A percentile compares a stretch with the other conserved stretches of the same genome.
phyloP scores from a whole-genome alignment of 2,329 filamentous ascomycete species.

The Fusarium oligoseptatum region DNA sequence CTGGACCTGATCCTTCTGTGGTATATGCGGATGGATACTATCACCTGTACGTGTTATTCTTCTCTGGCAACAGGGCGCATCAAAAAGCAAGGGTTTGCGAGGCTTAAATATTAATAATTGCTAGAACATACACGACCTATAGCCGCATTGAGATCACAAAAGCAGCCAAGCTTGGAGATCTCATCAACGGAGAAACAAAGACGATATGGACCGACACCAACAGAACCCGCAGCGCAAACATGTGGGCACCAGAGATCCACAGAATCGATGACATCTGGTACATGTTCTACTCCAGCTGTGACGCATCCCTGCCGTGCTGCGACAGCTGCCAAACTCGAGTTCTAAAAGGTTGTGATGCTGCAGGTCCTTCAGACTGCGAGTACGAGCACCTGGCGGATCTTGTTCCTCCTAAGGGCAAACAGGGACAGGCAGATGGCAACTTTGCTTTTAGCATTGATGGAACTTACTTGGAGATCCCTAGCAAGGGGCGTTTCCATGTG shows the following conservation, averaged over 20 bases:
- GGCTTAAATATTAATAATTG: neutral
- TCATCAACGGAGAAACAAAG: constrained; percentile 18
- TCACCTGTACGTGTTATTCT: constrained; percentile 1
- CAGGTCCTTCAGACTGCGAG: constrained; percentile 14
- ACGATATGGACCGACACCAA: constrained; percentile 32
- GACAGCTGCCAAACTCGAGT: constrained; percentile 26
- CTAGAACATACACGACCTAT: constrained; percentile 18
- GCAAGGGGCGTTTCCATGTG: constrained; percentile 15
- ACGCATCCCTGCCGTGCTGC: constrained; percentile 12
- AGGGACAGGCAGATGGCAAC: constrained; percentile 6
- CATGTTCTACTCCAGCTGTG: constrained; percentile 30
- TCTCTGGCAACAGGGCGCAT: neutral
- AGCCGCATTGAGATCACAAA: constrained; percentile 9
- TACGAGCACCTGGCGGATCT: constrained; percentile 22
- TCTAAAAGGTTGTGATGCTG: constrained; percentile 8
- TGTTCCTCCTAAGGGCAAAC: constrained; percentile 9
- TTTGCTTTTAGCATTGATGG: constrained; percentile 30
- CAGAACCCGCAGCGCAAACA: constrained; percentile 21
- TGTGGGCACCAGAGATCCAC: constrained; percentile 30
- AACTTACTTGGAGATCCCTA: constrained; percentile 22
- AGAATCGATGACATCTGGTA: constrained; percentile 23
- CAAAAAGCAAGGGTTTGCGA: neutral
- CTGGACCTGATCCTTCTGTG: constrained; percentile 11
- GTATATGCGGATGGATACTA: constrained; percentile 18
- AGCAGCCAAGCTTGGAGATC: neutral